Evolutionary conservation across 805 yeast genomes (phyloP).

Genomic region (Myxozyma melibiosi): DNA sequence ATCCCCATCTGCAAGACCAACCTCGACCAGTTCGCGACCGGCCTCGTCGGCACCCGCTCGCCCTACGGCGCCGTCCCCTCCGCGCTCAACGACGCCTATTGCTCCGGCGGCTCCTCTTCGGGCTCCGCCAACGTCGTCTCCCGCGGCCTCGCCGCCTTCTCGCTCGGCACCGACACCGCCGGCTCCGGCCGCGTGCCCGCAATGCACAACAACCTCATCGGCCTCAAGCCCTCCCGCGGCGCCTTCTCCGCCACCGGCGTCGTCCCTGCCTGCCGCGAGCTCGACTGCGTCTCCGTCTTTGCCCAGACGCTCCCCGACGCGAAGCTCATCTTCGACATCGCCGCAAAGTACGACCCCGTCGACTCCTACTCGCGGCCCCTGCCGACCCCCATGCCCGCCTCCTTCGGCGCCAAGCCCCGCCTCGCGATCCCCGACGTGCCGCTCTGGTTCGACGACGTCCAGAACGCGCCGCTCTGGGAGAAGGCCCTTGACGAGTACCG

Average conservation of each 20-base stretch:
- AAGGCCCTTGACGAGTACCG: slow-evolving; percentile 58
- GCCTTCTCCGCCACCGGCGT: slow-evolving; percentile 84
- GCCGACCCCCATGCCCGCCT: slow-evolving; percentile 64
- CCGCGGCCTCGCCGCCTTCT: slow-evolving; percentile 82
- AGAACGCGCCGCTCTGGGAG: slow-evolving; percentile 69
- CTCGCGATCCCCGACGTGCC: slow-evolving; percentile 76
- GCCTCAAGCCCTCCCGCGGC: slow-evolving; percentile 91
- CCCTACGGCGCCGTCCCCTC: slow-evolving; percentile 90
- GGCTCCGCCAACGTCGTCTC: slow-evolving; percentile 92
- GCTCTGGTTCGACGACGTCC: slow-evolving; percentile 81
- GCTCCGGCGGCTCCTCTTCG: slow-evolving; percentile 93
- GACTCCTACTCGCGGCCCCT: slow-evolving; percentile 81
- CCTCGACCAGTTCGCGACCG: slow-evolving; percentile 96
- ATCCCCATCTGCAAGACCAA: slow-evolving; percentile 92
- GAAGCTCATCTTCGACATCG: slow-evolving; percentile 66
- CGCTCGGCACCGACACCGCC: slow-evolving; percentile 96
- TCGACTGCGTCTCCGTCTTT: slow-evolving; percentile 90
- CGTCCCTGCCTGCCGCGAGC: slow-evolving; percentile 97
- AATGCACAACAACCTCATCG: slow-evolving; percentile 87
- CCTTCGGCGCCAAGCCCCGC: slow-evolving; percentile 60
- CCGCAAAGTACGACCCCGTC: slow-evolving; percentile 70
- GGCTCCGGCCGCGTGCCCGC: slow-evolving; percentile 99
- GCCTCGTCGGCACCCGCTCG: slow-evolving; percentile 90
- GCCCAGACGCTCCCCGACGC: slow-evolving; percentile 80
- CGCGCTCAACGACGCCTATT: slow-evolving; percentile 73